Base-by-base conservation (phyloP, 2,329 filamentous ascomycete species). In the Ophiostoma piceae region DNA sequence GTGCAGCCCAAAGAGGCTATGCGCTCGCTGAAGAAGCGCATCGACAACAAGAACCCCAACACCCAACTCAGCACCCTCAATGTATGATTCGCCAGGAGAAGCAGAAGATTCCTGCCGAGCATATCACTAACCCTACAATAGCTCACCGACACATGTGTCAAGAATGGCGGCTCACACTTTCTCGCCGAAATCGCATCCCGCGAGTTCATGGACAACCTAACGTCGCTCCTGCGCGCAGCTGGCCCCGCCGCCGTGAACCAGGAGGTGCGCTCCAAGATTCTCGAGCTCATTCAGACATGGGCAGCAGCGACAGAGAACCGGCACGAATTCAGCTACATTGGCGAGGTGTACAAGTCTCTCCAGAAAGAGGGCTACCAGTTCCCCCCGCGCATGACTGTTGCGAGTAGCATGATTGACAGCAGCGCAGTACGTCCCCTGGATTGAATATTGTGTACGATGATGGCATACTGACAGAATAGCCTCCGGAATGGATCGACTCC, bases 331-430 rank as follows among this genome's bases (percentile, higher is more conserved):
- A 86, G 84, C 70, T 98, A 99, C 79, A 91, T 99, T 72, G 88
- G 89, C 64, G 92, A 97, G 76, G 92, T 94, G 16, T 99, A 98
- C 80, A 88, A 84, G 74, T 88, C 84, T 39, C 80, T 99, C 72
- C 92, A 96, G 79, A 85, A 85, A 71, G 95, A 98, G 78, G 92
- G 94, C 29, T 96, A 91, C 78, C 87, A 88, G 70, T 99, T 99
- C 73, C 95, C 95, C 1, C 95, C 95, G 4, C 92, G 89, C 76
- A 88, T 89, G 57, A 88, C 91, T 35, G 90, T 99, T 64, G 86
- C 94, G n/a, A 96, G 92, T 80, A 97, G 91, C 80, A 99, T 99
- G 94, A 88, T 98, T 74, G 94, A 99, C 78, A 97, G 93, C 78
- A 97, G 90, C 76, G 95, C 95, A 72, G 92, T 96, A 86, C 39